Evolutionary conservation across 2,329 filamentous ascomycete species (phyloP).

Genomic region (Delphinella strobiligena): DNA sequence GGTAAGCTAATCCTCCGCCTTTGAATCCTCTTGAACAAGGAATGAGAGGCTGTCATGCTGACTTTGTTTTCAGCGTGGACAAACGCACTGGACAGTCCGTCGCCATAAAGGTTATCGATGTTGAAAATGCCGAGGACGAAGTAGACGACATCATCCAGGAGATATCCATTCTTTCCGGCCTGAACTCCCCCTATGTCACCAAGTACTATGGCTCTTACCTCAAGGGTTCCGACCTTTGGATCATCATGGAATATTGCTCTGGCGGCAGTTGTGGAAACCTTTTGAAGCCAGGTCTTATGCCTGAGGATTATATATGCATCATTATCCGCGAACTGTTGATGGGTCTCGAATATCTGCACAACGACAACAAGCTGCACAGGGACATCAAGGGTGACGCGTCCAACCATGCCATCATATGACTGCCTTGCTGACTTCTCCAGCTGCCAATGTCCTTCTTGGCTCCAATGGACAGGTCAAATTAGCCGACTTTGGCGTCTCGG

Average conservation of each 20-base stretch:
- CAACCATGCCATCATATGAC: too few species aligned
- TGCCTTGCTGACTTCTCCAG: slow-evolving; percentile 37
- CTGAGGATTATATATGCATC: slow-evolving; percentile 94
- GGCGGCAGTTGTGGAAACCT: slow-evolving; percentile 92
- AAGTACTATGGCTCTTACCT: slow-evolving; percentile 97
- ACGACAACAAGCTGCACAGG: slow-evolving; percentile 88
- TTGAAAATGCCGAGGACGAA: slow-evolving; percentile 97
- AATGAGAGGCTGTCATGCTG: slow-evolving; percentile 4
- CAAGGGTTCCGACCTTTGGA: slow-evolving; percentile 94
- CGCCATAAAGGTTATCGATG: slow-evolving; percentile 97
- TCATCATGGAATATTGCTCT: slow-evolving; percentile 98
- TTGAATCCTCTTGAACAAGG: neutral
- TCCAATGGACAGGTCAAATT: slow-evolving; percentile 92
- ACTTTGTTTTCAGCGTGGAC: slow-evolving; percentile 54
- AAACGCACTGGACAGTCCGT: slow-evolving; percentile 87
- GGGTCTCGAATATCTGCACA: slow-evolving; percentile 84
- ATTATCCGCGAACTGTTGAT: slow-evolving; percentile 82
- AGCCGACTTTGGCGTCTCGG: slow-evolving; percentile 93
- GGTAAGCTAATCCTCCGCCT: slow-evolving; percentile 40
- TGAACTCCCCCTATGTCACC: slow-evolving; percentile 92
- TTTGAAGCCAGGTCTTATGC: slow-evolving; percentile 83
- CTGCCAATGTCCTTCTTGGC: slow-evolving; percentile 82
- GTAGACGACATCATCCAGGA: slow-evolving; percentile 99
- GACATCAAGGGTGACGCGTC: slow-evolving; percentile 75
- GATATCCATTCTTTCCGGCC: slow-evolving; percentile 90